Base-by-base conservation (phyloP, 768 basidiomycete genomes). In the Kondoa malvinella region DNA sequence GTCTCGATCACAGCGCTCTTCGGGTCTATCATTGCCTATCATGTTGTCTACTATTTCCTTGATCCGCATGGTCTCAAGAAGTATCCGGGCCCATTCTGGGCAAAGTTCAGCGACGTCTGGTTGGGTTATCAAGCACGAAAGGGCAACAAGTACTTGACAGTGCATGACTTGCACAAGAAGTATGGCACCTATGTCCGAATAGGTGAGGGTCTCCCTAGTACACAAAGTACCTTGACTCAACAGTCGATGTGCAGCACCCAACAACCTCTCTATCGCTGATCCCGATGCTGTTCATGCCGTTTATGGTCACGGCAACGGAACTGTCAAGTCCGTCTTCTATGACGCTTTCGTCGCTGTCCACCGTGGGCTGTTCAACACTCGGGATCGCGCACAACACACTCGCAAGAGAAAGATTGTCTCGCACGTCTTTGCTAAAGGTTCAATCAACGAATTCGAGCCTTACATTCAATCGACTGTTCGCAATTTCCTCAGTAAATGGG, bases 321-420 rank as follows among this genome's bases (percentile, higher is more conserved):
- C 86, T 3, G 81, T 86, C 67, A 91, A 90, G 73, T 83, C 85
- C 17, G 74, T 82, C n/a, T 89, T 88, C 76, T 88, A 76, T 67
- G 73, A 76, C 63, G 75, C 77, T 8, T 89, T 90, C 72, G 86
- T 89, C 29, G 85, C 85, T 16, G 27, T 29, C 31, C 87, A 87
- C 67, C 67, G 78, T 56, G 74, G 75, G 0, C 68, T 77, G 17
- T 76, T 76, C 69, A 77, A 76, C 70, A 75, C 74, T 0, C 67
- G 75, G 30, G 68, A 72, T 69, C 65, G 71, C 21, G 69, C 64
- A 21, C 87, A 89, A 67, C 90, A 94, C 75, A 81, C 87, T 3
- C 84, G 90, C 57, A 94, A 92, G 78, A 85, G 89, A 79, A 94
- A 94, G 79, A 88, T 95, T 69, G 83, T 94, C 59, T 86, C 88